phyloP scores from a whole-genome alignment of 495 filamentous ascomycete genomes.

The Hypomontagnella monticulosa region DNA sequence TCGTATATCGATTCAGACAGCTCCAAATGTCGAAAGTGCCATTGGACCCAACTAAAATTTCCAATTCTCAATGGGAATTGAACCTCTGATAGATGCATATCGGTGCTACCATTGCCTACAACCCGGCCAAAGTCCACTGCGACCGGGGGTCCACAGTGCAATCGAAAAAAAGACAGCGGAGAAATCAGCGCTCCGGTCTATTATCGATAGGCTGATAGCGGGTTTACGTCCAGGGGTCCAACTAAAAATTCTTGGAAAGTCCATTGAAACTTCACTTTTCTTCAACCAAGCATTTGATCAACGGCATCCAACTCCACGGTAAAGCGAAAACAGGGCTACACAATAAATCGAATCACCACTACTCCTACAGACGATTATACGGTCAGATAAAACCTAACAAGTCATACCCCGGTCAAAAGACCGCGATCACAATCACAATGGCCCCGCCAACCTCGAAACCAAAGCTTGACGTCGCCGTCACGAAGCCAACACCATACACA shows the following conservation, averaged over 20 bases:
- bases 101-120: not conserved
- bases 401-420: not conserved
- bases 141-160: not conserved
- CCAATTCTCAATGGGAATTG: not conserved
- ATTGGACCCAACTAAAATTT: constrained; percentile 32
- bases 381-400: not conserved
- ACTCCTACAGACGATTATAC: not conserved
- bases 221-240: constrained; percentile 23
- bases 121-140: not conserved
- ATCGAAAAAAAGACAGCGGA: constrained; percentile 19
- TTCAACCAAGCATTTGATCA: not conserved
- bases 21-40: constrained; percentile 27
- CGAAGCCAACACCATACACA: constrained; percentile 86
- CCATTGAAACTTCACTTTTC: constrained; percentile 34
- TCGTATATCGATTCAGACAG: constrained; percentile 17
- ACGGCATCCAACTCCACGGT: constrained; percentile 3
- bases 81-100: constrained; percentile 30
- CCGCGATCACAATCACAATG: constrained; percentile 43
- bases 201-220: constrained; percentile 29
- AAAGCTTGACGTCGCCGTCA: constrained; percentile 69
- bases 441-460: constrained; percentile 41
- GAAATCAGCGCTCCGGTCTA: constrained; percentile 29
- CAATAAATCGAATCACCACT: not conserved
- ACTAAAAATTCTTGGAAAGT: constrained; percentile 38
- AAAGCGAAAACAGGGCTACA: not conserved